Evolutionary conservation across 2,329 filamentous ascomycete genomes (phyloP), one percentile per base, ranked within the genome.

Genomic region (Alternaria viburni): DNA sequence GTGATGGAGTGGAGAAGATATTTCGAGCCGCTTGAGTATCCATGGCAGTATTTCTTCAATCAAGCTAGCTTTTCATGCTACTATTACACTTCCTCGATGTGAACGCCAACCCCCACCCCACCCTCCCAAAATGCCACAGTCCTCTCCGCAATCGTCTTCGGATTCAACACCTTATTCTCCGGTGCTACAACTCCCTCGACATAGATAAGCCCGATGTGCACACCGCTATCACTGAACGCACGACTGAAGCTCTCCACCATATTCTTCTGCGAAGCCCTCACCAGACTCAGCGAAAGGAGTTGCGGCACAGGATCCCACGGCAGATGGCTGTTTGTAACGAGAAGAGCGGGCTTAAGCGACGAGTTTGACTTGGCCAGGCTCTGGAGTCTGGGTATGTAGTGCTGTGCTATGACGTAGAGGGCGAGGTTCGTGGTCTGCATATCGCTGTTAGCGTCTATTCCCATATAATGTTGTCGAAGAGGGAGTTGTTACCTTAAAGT

Each of bases 231-330:
- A 11, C 68, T 66, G 58, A 82, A 86, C 9, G 80, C 80, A 58
- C 77, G 74, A 21, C 77, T 69, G 66, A 87, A 73, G 15, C 78
- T 83, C 60, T 83, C 74, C 10, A 85, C 79, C 68, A 87, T 72
- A 45, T 84, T 86, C 17, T 82, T 75, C 76, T 88, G 85, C 0
- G 85, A 81, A 1, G 85, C 83, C 69, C 87, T 87, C 47, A 80
- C 80, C 57, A 86, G 76, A 3, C 83, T 85, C 6, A 87, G 74
- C 0, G 83, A 83, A 19, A 87, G 83, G 0, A 86, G 74, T 23
- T 81, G 73, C 4, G 84, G 82, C 2, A 82, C 69, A 0, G 86
- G 86, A 25, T 83, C 76, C 62, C 81, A 80, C 19, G 83, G 85
- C 12, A 87, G 79, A 47, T 80, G 72, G 23, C 82, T 83, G 73